phyloP scores from a whole-genome alignment of 2,329 filamentous ascomycete species.

The Colletotrichum tropicale region DNA sequence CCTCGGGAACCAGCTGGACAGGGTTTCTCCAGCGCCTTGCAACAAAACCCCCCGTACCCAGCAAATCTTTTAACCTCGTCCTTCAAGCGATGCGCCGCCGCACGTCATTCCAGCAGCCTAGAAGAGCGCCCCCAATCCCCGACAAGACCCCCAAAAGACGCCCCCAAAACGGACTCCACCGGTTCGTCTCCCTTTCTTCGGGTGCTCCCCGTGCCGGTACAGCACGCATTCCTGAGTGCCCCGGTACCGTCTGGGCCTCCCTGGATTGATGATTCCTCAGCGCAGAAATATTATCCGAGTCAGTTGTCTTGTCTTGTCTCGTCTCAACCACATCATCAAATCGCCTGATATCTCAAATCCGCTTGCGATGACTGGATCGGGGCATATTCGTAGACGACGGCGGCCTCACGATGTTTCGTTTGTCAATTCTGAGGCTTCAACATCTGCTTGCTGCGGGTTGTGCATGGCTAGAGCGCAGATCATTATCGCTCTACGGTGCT shows the following conservation, averaged over 20 bases:
- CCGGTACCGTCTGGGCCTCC: background rate
- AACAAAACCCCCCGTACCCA: background rate
- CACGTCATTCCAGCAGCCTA: constrained; percentile 1
- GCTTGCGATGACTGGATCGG: background rate
- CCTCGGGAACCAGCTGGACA: background rate
- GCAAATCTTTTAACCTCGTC: background rate
- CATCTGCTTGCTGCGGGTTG: background rate
- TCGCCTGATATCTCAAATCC: background rate
- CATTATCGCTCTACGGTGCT: background rate
- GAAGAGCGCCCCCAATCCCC: background rate
- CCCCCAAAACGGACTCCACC: background rate
- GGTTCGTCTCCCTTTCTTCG: constrained; percentile 1
- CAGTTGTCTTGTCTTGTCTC: background rate
- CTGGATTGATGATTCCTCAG: background rate
- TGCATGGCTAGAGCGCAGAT: background rate
- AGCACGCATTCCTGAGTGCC: background rate
- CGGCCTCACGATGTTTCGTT: background rate
- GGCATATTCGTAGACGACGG: background rate
- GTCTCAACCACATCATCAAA: background rate
- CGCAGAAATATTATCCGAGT: background rate
- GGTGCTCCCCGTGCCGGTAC: background rate
- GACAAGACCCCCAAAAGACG: background rate
- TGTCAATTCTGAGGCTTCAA: background rate
- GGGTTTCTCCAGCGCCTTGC: background rate
- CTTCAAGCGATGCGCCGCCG: background rate